phyloP scores from a whole-genome alignment of 352 stramenopile species.

The Pythium aquatile region DNA sequence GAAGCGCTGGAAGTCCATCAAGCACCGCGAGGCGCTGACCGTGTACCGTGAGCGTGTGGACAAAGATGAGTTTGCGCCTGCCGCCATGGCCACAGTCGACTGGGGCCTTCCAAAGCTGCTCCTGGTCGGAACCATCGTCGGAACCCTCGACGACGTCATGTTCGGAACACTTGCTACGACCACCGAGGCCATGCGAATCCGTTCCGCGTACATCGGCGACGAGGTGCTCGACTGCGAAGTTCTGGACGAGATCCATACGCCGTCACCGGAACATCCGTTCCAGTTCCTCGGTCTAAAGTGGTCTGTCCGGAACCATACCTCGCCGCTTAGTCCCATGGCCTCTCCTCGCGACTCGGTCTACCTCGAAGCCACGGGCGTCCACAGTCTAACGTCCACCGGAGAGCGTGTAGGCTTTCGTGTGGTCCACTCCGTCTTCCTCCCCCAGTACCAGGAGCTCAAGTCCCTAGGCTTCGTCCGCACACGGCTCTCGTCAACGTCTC shows the following conservation, averaged over 20 bases:
- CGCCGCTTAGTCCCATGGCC: slow-evolving; percentile 26
- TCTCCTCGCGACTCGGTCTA: slow-evolving; percentile 36
- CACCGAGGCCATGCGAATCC: slow-evolving; percentile 33
- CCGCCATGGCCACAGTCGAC: slow-evolving; percentile 3
- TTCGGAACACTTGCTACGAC: slow-evolving; percentile 47
- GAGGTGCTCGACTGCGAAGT: slow-evolving; percentile 38
- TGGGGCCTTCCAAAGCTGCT: slow-evolving; percentile 51
- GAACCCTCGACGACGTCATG: slow-evolving; percentile 62
- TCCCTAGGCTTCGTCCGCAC: slow-evolving; percentile 19
- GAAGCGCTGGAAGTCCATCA: slow-evolving; percentile 42
- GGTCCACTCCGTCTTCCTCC: slow-evolving; percentile 33
- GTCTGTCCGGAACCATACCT: slow-evolving; percentile 24
- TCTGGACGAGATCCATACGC: slow-evolving; percentile 28
- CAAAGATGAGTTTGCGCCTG: neutral
- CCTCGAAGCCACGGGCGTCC: slow-evolving; percentile 36
- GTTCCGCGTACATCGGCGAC: slow-evolving; percentile 32
- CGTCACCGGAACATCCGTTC: slow-evolving; percentile 31
- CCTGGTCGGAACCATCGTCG: slow-evolving; percentile 46
- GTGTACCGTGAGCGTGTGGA: slow-evolving; percentile 7
- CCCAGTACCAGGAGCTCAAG: slow-evolving; percentile 27
- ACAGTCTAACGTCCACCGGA: slow-evolving; percentile 21
- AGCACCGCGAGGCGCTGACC: slow-evolving; percentile 24
- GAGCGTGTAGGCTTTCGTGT: slow-evolving; percentile 35
- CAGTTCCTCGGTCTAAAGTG: slow-evolving; percentile 52
- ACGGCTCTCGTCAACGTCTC: slow-evolving; percentile 31